Base-by-base conservation (phyloP, 768 basidiomycete species). In the Suillus hirtellus region DNA sequence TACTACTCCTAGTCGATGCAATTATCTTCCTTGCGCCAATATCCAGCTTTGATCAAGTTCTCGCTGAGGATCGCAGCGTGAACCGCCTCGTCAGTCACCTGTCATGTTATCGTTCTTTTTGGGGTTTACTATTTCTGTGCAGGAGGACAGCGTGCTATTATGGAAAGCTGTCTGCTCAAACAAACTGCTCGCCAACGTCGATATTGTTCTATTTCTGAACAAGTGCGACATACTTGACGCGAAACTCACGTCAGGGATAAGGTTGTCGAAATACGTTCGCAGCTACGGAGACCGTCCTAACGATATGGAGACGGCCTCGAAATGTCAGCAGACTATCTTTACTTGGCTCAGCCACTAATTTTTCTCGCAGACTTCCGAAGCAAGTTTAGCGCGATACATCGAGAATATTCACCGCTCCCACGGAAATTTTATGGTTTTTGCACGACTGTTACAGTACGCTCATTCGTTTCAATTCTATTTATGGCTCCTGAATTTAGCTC, bases 151-250 rank as follows among this genome's bases (percentile, higher is more conserved):
- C 6, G 85, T 91, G 60, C 79, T 87, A 52, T 78, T 93, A 11
- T 93, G 91, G 91, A 87, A 85, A 60, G 81, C 83, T 17, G 83
- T 93, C 21, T 89, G 88, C 66, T 82, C 84, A 35, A 92, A 92
- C 76, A 85, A 82, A 68, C 82, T 93, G 31, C 80, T 93, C 5
- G 85, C 84, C 50, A 79, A 83, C 52, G 89, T 92, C 37, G 88
- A 90, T 66, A 78, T 92, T 40, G 88, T 93, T 64, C 79, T 93
- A 53, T 93, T 93, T 78, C 78, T 93, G 60, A 93, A 93, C 77
- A 93, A 93, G 72, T 88, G 88, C 64, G 90, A 92, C 69, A 89
- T 92, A 64, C 76, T 93, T 60, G 84, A 83, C 64, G 68, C 79
- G 52, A 92, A 92, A 69, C 82, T 92, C 12, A 75, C 78, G 21